Percentiles rank a stretch among this genome's conserved stretches.
phyloP scores from a whole-genome alignment of 75 land plant genomes.

The Gnetum montanum region DNA sequence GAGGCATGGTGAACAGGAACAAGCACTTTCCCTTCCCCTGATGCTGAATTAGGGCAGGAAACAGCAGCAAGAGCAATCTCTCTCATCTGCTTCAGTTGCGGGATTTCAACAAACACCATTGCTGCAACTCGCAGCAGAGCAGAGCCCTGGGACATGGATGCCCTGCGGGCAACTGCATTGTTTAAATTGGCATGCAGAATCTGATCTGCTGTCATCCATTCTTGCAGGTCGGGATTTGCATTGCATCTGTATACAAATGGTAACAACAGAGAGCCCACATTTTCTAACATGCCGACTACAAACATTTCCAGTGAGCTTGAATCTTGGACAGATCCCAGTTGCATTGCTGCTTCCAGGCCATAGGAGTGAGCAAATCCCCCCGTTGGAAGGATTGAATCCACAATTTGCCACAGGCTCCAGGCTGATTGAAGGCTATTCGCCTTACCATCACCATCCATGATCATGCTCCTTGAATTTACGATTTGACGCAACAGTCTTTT shows the following conservation, averaged over 20 bases:
- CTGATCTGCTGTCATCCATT: conserved; percentile 41
- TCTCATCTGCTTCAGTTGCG: conserved; percentile 45
- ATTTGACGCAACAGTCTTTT: no score
- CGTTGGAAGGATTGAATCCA: conserved; percentile 88
- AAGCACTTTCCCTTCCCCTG: conserved; percentile 8
- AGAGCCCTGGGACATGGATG: conserved; percentile 76
- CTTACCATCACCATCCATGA: no score
- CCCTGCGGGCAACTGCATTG: conserved; percentile 68
- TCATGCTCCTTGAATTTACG: no score
- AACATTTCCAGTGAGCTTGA: conserved; percentile 38
- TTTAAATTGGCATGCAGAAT: conserved; percentile 61
- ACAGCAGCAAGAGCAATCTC: conserved; percentile 2
- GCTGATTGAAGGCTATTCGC: not conserved
- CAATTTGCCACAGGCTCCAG: conserved; percentile 84
- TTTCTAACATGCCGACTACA: conserved; percentile 45
- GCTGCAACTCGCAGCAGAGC: conserved; percentile 74
- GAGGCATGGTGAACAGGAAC: conserved; percentile 71
- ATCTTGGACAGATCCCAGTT: conserved; percentile 40
- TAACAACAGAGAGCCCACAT: conserved; percentile 67
- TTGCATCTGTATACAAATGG: conserved; percentile 56
- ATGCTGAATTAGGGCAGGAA: no score
- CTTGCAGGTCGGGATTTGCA: conserved; percentile 24
- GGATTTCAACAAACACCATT: conserved; percentile 44
- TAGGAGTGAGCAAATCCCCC: conserved; percentile 94
- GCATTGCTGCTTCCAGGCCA: conserved; percentile 83